Evolutionary conservation across 495 filamentous ascomycete species (phyloP), one percentile per base, ranked within the genome.

Genomic region (Glonium stellatum): DNA sequence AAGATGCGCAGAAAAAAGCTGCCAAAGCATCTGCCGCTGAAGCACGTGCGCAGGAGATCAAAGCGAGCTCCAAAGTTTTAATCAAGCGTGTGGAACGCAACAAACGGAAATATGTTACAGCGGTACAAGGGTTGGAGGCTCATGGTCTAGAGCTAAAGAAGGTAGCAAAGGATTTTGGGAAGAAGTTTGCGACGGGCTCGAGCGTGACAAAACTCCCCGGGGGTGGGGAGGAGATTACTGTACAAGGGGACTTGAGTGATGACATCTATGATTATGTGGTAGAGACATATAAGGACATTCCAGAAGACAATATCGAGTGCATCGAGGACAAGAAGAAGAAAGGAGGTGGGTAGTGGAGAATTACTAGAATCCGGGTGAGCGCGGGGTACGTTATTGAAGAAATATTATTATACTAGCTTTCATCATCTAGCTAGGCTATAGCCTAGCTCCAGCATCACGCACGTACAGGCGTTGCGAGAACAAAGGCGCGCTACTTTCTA

Each of bases 21-120:
- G 89, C 90, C 23, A 95, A 95, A 75, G 95, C 95, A 50, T 88
- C 87, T 42, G 83, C 88, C 25, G 84, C 80, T 27, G 92, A 96
- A 72, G 81, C 82, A 53, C 89, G 90, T 66, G 86, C 91, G 51
- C 82, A 83, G 15, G 87, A 90, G 67, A 80, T 79, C 66, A 87
- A 87, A 60, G 87, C 88, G 19, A 81, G 84, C 54, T 87, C 87
- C 50, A 90, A 92, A 69, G 79, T 98, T 25, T 82, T 81, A 54
- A 95, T 99, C 72, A 97, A 97, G 81, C 88, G 95, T 2, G 89
- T 99, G 54, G 93, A 99, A 78, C 83, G 93, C 52, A 96, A 95
- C 76, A 99, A 99, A 79, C 82, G 93, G 62, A 99, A 99, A 75
- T 91, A 84, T 68, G 91, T 97, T 39, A 99, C 92, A 2, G 85